Conservation (phyloP, 495 filamentous ascomycete genomes). For the Hypoxylon perforatum region DNA sequence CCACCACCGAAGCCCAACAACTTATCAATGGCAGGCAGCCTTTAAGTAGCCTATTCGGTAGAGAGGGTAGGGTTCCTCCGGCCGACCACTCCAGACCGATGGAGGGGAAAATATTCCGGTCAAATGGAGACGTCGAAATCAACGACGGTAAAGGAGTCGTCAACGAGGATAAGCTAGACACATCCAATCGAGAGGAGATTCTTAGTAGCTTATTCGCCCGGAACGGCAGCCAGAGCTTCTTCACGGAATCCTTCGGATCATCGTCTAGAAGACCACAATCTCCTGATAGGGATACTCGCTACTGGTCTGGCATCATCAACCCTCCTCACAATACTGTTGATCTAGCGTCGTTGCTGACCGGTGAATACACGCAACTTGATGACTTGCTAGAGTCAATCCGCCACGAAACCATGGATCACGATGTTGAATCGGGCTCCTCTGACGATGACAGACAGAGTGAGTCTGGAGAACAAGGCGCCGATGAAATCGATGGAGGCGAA, state of each 20-base stretch:
- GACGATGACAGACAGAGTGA: slow-evolving; percentile 43
- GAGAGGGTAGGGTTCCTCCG: slow-evolving; percentile 68
- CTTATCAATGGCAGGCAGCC: slow-evolving; percentile 80
- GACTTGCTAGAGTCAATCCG: slow-evolving; percentile 47
- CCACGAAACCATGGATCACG: slow-evolving; percentile 38
- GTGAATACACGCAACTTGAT: slow-evolving; percentile 42
- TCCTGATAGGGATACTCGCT: slow-evolving; percentile 45
- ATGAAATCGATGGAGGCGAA: slow-evolving; percentile 35
- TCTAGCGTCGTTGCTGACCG: slow-evolving; percentile 51
- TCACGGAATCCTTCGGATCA: slow-evolving; percentile 46
- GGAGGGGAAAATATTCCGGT: slow-evolving; percentile 70
- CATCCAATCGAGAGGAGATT: slow-evolving; percentile 53
- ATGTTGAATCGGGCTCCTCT: slow-evolving; percentile 35
- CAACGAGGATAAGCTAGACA: slow-evolving; percentile 55
- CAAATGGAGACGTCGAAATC: slow-evolving; percentile 71
- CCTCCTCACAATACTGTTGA: slow-evolving; percentile 53
- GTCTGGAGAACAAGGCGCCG: slow-evolving; percentile 31
- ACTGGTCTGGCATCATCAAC: slow-evolving; percentile 54
- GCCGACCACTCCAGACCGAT: slow-evolving; percentile 67
- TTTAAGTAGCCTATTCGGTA: slow-evolving; percentile 76
- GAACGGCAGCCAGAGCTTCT: slow-evolving; percentile 48
- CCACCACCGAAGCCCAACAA: slow-evolving; percentile 75
- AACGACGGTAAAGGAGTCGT: slow-evolving; percentile 57
- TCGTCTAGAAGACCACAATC: slow-evolving; percentile 44
- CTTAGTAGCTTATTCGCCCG: slow-evolving; percentile 52